Conservation (phyloP, 306 rosid genomes). For the Cucumis cinereus region DNA sequence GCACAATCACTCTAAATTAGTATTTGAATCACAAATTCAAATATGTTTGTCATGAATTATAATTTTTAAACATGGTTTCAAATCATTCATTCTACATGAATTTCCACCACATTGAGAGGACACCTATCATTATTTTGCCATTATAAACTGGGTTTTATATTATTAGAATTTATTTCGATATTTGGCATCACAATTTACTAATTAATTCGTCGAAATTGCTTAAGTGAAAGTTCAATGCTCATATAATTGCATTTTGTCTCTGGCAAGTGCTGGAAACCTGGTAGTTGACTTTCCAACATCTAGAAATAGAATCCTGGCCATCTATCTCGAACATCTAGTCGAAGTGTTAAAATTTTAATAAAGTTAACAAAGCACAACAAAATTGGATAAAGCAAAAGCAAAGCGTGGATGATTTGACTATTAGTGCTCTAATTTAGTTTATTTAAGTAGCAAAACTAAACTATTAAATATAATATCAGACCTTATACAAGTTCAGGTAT, state of each 20-base stretch:
- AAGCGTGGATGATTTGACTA: neutral
- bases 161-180: neutral
- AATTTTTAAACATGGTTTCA: too few species aligned
- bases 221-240: neutral
- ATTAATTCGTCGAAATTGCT: neutral
- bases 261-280: neutral
- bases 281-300: neutral
- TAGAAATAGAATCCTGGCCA: neutral
- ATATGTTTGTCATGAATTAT: neutral
- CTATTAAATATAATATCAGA: too few species aligned
- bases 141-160: too few species aligned
- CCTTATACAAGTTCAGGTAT: too few species aligned
- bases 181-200: neutral
- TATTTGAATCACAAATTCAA: neutral
- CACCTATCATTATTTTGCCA: neutral
- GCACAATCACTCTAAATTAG: neutral
- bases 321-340: neutral
- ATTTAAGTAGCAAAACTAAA: neutral
- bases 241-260: neutral
- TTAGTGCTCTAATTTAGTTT: neutral
- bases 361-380: neutral
- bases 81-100: neutral
- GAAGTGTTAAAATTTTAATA: neutral
- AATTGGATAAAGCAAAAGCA: neutral
- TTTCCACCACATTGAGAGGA: neutral